Conservation (phyloP, 768 basidiomycete species). For the Kwoniella sp. region DNA sequence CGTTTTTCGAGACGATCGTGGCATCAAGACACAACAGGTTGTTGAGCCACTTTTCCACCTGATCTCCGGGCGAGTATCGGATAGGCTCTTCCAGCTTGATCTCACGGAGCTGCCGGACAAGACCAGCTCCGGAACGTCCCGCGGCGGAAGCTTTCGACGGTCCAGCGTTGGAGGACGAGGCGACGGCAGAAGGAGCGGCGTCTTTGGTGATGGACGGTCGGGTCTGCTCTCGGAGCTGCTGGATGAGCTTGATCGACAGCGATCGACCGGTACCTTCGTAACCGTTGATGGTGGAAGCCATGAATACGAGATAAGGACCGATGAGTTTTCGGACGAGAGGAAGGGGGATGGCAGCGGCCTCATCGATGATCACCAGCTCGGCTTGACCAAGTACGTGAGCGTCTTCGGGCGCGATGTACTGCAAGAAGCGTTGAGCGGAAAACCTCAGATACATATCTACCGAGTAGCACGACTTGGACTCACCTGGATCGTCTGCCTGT, state of each 20-base stretch:
- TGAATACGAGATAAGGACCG: conserved; percentile 91
- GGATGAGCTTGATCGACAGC: conserved; percentile 92
- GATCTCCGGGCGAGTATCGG: conserved; percentile 79
- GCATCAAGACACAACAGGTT: conserved; percentile 84
- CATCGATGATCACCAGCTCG: conserved; percentile 94
- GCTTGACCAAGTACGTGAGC: conserved; percentile 96
- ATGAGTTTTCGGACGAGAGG: conserved; percentile 92
- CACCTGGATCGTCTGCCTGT: conserved; percentile 95
- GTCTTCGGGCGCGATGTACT: conserved; percentile 99
- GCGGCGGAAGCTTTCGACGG: conserved; percentile 51
- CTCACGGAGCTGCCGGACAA: conserved; percentile 74
- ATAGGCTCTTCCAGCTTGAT: conserved; percentile 94
- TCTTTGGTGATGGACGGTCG: conserved; percentile 72
- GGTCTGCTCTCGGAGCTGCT: conserved; percentile 89
- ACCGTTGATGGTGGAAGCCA: conserved; percentile 99
- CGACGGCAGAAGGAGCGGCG: conserved; percentile 51
- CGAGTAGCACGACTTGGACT: conserved; percentile 3
- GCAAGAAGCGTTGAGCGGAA: not conserved
- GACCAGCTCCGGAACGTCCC: conserved; percentile 31
- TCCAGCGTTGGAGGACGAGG: conserved; percentile 45
- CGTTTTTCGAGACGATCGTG: conserved; percentile 55
- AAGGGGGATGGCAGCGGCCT: conserved; percentile 95
- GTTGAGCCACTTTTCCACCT: conserved; percentile 93
- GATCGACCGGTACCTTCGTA: conserved; percentile 99
- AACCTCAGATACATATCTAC: not conserved